phyloP scores from a whole-genome alignment of 306 rosid species.

The Crotalaria pallida region DNA sequence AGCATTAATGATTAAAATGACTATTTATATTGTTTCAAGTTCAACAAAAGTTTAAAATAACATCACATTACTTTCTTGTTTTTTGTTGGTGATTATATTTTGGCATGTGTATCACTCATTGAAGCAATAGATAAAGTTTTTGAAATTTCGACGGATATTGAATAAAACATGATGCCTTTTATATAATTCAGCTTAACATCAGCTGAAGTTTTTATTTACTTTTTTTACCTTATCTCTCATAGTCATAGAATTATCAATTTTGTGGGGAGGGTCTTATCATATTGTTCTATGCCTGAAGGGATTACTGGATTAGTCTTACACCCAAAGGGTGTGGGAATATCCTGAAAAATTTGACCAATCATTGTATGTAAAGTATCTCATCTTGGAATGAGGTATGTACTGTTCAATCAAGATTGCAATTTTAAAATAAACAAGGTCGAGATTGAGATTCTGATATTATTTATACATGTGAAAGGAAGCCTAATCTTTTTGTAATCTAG shows the following conservation, averaged over 20 bases:
- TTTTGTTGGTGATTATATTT: not conserved
- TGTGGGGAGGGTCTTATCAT: not conserved
- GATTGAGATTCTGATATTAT: constrained; percentile 6
- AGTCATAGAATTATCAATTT: not conserved
- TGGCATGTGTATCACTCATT: not conserved
- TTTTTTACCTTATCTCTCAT: not conserved
- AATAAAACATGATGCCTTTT: not conserved
- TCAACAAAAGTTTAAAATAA: not conserved
- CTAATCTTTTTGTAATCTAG: not conserved
- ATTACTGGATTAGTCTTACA: not conserved
- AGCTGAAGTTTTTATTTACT: not conserved
- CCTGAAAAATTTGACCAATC: not conserved
- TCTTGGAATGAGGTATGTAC: constrained; percentile 10
- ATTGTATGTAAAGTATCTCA: not conserved
- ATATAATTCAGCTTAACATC: not conserved
- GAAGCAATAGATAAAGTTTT: not conserved
- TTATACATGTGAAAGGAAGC: constrained; percentile 14
- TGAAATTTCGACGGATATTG: not conserved
- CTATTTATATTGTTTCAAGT: not conserved
- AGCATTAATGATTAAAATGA: not conserved
- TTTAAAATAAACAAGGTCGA: not conserved
- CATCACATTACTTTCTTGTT: not conserved
- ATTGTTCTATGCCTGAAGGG: not conserved
- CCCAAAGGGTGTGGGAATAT: no score
- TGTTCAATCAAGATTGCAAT: not conserved